Evolutionary conservation across 2,329 filamentous ascomycete species (phyloP).

Genomic region (Furcasterigmium furcatum): DNA sequence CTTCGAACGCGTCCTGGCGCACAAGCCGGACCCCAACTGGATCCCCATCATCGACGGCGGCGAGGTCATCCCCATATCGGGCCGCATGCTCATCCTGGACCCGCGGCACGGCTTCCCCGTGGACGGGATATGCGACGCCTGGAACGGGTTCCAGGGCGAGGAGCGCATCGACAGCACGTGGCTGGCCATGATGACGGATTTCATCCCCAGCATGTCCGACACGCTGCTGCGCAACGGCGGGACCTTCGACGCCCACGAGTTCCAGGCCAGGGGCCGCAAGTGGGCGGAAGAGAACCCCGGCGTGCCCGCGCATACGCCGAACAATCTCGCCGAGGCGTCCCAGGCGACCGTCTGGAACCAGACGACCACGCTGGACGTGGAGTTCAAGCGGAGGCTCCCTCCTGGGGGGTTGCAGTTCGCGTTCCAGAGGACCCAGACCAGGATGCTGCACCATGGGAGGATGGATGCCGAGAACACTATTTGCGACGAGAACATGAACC

Average conservation of each 20-base stretch:
- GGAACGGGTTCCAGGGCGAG: slow-evolving; percentile 14
- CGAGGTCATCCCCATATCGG: slow-evolving; percentile 16
- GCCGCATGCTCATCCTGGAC: slow-evolving; percentile 12
- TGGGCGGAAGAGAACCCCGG: slow-evolving; percentile 19
- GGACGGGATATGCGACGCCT: slow-evolving; percentile 17
- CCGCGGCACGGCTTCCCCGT: slow-evolving; percentile 16
- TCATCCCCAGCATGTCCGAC: slow-evolving; percentile 21
- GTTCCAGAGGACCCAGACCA: slow-evolving; percentile 15
- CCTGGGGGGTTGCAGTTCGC: slow-evolving; percentile 15
- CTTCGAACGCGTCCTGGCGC: slow-evolving; percentile 13
- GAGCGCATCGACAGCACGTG: slow-evolving; percentile 19
- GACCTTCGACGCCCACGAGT: slow-evolving; percentile 16
- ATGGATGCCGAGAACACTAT: slow-evolving; percentile 29
- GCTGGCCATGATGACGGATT: slow-evolving; percentile 20
- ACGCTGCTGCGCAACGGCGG: slow-evolving; percentile 19
- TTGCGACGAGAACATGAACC: slow-evolving; percentile 57
- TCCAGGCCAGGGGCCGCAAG: slow-evolving; percentile 1
- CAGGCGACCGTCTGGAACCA: background rate
- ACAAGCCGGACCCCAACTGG: slow-evolving; percentile 17
- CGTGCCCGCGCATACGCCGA: slow-evolving; percentile 2
- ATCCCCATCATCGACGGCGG: slow-evolving; percentile 13
- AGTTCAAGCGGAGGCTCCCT: slow-evolving; percentile 19
- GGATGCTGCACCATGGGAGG: slow-evolving; percentile 16
- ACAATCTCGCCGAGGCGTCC: slow-evolving; percentile 14
- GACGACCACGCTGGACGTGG: slow-evolving; percentile 16